These are phyloP conservation scores for Panicum hallii DNA, from an alignment of 202 grass and related monocot genomes.

Conservation along the genomic window DNA sequence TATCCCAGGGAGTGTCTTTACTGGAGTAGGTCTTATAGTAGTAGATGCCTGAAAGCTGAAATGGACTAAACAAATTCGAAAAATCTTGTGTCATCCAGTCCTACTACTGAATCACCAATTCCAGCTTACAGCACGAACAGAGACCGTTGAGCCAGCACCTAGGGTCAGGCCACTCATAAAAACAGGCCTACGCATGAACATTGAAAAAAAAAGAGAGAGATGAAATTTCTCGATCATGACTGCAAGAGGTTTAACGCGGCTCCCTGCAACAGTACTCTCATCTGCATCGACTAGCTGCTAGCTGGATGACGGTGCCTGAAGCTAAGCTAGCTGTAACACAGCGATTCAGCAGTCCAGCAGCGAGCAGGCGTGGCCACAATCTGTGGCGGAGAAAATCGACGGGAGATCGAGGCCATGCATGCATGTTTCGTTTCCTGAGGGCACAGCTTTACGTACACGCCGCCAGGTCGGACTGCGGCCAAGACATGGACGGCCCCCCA, in stretches of 20 bases:
- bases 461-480: not conserved
- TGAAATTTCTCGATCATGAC: not conserved
- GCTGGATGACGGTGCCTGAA: not conserved
- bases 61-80: not conserved
- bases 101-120: not conserved
- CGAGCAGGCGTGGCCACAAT: not conserved
- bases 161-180: not conserved
- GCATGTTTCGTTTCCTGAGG: constrained; percentile 5
- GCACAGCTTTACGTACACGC: constrained; percentile 25
- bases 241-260: not conserved
- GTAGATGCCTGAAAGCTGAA: not conserved
- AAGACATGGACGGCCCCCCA: not conserved
- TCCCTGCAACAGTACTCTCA: not conserved
- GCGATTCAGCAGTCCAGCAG: constrained; percentile 32
- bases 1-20: not conserved
- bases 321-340: constrained; percentile 22
- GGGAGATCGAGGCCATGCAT: constrained; percentile 2
- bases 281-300: constrained; percentile 18
- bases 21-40: not conserved
- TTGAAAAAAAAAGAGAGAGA: too few relatives aligned
- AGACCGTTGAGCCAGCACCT: too few relatives aligned
- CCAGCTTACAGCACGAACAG: too few relatives aligned
- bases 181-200: not conserved
- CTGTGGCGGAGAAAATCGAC: not conserved
- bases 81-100: not conserved